Evolutionary conservation across 108 stramenopile species (phyloP), one percentile per base, ranked within the genome.

Genomic region (Fistulifera solaris): DNA sequence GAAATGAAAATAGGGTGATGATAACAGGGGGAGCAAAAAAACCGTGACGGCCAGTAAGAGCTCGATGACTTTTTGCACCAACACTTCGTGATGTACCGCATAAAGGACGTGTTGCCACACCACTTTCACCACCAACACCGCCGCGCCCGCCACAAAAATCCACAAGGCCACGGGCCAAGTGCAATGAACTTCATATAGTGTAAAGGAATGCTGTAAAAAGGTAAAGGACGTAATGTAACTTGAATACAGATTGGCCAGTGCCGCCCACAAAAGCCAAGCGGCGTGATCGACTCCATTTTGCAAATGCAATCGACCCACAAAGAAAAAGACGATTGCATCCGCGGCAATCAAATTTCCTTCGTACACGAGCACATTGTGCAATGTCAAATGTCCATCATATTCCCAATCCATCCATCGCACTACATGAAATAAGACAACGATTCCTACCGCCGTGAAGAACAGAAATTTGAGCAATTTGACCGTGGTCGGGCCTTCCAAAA

Each of bases 101-200:
- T 61, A 52, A 10, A 38, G 58, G 1, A 74, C 53, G 22, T 73
- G 80, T 16, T 44, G 42, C 12, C 38, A 43, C 22, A 66, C 65
- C 7, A 81, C 17, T 10, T 18, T 45, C 19, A 57, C 52, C 24
- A 67, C 58, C 18, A 78, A 41, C 0, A 75, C 57, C 2, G 82
- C 57, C 48, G 80, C 35, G 0, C 48, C 38, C 0, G 65, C 17
- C 4, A 73, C 77, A 65, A 76, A 86, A 1, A 55, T 43, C 63
- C 77, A 86, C 22, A 79, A 56, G 18, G 70, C 38, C 61, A 70
- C 59, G 7, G 80, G 68, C 84, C 84, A 86, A 0, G 28, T 12
- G 52, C 84, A 86, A 58, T 75, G 68, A 54, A 86, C 72, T 17
- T 73, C 66, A 50, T 81, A 86, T 40, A 81, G 58, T 22, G 78